Evolutionary conservation across 2,329 filamentous ascomycete genomes (phyloP), one percentile per base, ranked within the genome.

Genomic region (Ceratocystis eucalypticola): DNA sequence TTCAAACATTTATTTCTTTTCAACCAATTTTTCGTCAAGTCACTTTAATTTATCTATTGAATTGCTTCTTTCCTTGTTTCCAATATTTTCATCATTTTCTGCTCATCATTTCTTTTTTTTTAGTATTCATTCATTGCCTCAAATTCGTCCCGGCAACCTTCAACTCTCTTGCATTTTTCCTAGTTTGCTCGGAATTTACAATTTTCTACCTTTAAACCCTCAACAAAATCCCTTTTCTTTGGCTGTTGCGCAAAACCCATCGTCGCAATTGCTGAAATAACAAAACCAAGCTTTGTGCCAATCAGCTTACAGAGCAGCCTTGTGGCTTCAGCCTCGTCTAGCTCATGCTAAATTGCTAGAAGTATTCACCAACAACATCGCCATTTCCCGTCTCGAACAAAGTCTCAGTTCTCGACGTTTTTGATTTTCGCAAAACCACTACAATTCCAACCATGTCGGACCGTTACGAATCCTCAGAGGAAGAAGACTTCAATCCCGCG

Each of bases 401-500:
- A 41, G 37, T 12, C 37, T 41, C 4, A 15, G 3, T 12, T 41
- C 10, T 41, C 37, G 37, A 41, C 37, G 30, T 30, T 37, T n/a
- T 59, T 59, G 28, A 17, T 8, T 33, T 46, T 30, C 33, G 46
- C 50, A 57, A 41, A 17, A 20, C 22, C 37, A n/a, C 44, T 44
- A 5, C 15, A 37, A 62, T 22, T 37, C 17, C 25, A 44, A 65
- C 22, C 22, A 68, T 68, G 66, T 68, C 66, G 28, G 66, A 68
- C 53, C 63, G 28, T 15, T 66, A 65, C 72, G 80, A 84, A 71
- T 84, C 86, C 69, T 86, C 83, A 68, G 88, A 89, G 66, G 89
- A 94, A 63, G 91, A 95, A 71, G 88, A 93, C 74, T 96, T 96
- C 81, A 96, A 96, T 75, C 92, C 91, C 63, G 84, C 82, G 62